phyloP scores from a whole-genome alignment of 164 flowering plant species.

The Dillenia turbinata region DNA sequence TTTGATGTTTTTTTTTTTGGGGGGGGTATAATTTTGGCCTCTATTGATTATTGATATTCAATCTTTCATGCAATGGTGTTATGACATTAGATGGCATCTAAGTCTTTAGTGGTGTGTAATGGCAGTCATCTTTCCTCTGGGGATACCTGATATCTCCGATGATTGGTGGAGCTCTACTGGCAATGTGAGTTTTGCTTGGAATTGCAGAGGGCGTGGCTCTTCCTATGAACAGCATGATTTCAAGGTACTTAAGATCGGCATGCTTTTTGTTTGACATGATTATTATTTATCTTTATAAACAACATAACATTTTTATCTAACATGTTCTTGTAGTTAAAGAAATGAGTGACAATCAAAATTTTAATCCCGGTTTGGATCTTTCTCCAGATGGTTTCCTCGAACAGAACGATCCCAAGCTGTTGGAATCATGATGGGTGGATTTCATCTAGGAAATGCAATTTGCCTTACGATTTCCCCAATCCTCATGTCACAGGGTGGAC shows the following conservation, averaged over 20 bases:
- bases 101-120: constrained; percentile 22
- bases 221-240: constrained; percentile 98
- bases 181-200: constrained; percentile 70
- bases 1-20: no score
- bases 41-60: no score
- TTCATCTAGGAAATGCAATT: constrained; percentile 82
- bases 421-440: constrained; percentile 95
- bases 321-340: constrained; percentile 3
- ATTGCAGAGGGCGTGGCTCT: constrained; percentile 97
- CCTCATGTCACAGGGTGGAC: constrained; percentile 86
- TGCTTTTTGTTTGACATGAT: background rate
- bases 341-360: constrained; percentile 11
- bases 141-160: constrained; percentile 97
- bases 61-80: background rate
- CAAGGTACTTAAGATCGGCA: constrained; percentile 44
- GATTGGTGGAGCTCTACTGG: constrained; percentile 39
- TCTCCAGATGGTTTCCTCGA: constrained; percentile 90
- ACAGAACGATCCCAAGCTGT: constrained; percentile 92
- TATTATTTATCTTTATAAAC: background rate
- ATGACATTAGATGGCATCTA: constrained; percentile 4
- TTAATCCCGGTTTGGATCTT: constrained; percentile 13
- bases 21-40: background rate
- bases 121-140: constrained; percentile 98
- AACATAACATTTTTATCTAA: background rate
- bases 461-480: constrained; percentile 94